Evolutionary conservation across 169 alveolate genomes (phyloP).

Genomic region (Eimeria brunetti): DNA sequence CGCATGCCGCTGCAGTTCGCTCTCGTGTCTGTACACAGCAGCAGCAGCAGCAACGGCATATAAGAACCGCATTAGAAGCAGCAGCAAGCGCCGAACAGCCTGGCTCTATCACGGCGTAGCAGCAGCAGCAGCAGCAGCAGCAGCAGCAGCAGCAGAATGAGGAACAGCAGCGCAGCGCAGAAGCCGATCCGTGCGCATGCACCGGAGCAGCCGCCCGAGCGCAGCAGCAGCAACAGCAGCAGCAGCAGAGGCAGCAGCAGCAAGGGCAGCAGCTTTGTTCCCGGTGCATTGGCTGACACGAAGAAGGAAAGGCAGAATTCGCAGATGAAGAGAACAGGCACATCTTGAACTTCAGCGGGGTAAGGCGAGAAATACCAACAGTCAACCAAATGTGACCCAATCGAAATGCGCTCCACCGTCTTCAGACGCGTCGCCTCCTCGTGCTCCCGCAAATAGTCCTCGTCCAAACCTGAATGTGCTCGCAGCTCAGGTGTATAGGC

Average conservation of each 20-base stretch:
- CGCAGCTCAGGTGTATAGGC: background rate
- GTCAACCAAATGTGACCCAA: conserved; percentile 96
- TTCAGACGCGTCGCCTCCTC: conserved; percentile 97
- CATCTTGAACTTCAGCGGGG: conserved; percentile 97
- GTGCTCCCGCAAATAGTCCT: conserved; percentile 94
- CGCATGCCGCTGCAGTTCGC: conserved; percentile 93
- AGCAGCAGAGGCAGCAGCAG: conserved; percentile 44
- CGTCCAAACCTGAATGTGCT: conserved; percentile 92
- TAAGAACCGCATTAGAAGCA: background rate
- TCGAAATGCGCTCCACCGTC: conserved; percentile 94
- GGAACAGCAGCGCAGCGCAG: background rate
- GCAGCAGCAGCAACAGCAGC: conserved; percentile 29
- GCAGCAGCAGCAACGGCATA: background rate
- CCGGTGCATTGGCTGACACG: conserved; percentile 77
- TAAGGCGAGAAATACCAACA: conserved; percentile 99
- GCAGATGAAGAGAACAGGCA: conserved; percentile 95
- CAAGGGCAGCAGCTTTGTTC: background rate
- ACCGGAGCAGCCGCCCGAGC: background rate
- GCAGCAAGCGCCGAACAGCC: conserved; percentile 8
- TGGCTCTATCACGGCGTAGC: too few species aligned
- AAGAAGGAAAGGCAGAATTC: conserved; percentile 97
- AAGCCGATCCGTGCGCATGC: background rate
- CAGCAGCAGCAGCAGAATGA: conserved; percentile 7
- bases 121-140: too few species aligned
- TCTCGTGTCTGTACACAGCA: conserved; percentile 83